Percentiles rank a stretch among this genome's conserved stretches.
phyloP scores from a whole-genome alignment of 2,329 filamentous ascomycete species.

The Aspergillus pseudotamarii region DNA sequence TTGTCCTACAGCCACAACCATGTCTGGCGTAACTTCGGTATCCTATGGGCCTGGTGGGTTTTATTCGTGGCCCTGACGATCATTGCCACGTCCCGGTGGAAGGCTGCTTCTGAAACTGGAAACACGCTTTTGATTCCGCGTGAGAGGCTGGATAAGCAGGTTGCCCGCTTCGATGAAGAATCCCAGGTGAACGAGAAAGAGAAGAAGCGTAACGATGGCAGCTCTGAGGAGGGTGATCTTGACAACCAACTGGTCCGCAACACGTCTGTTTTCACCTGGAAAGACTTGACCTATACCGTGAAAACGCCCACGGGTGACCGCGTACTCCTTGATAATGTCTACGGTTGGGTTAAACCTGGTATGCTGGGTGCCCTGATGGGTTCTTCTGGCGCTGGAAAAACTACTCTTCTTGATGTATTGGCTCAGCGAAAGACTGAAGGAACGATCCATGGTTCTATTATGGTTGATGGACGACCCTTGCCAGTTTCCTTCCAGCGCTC shows the following conservation, averaged over 20 bases:
- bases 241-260: constrained; percentile 59
- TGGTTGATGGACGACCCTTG: constrained; percentile 65
- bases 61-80: constrained; percentile 63
- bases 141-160: constrained; percentile 52
- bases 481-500: constrained; percentile 65
- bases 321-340: constrained; percentile 66
- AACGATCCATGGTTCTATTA: constrained; percentile 64
- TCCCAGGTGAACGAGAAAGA: constrained; percentile 35
- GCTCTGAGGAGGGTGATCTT: constrained; percentile 23
- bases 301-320: constrained; percentile 58
- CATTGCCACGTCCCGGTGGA: constrained; percentile 60
- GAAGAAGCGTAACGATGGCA: constrained; percentile 22
- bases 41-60: constrained; percentile 65
- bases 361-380: constrained; percentile 78
- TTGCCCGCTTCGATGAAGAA: constrained; percentile 54
- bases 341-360: constrained; percentile 77
- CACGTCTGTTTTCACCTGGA: constrained; percentile 73
- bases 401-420: constrained; percentile 72
- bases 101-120: constrained; percentile 55
- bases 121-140: constrained; percentile 64
- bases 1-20: constrained; percentile 57
- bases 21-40: constrained; percentile 64
- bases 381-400: constrained; percentile 75
- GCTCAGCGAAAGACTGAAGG: constrained; percentile 70
- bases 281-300: constrained; percentile 71